Conservation (phyloP, 257 asterid species). For the Jacaranda mimosifolia region DNA sequence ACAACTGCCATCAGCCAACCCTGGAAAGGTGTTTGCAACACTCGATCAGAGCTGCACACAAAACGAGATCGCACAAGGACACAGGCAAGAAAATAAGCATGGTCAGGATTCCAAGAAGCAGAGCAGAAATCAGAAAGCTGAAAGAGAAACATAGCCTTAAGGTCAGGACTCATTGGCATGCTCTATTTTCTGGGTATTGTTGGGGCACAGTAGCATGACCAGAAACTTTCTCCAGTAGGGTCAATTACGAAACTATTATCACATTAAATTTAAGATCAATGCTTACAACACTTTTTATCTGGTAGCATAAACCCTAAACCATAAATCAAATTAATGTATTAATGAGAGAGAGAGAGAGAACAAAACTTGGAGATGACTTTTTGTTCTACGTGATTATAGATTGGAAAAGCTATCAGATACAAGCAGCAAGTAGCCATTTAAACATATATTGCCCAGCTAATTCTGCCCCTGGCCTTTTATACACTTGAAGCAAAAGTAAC, state of each 20-base stretch:
- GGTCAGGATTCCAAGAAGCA: constrained; percentile 30
- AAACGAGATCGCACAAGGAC: constrained; percentile 41
- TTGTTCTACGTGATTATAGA: not conserved
- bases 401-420: not conserved
- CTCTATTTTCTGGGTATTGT: constrained; percentile 14
- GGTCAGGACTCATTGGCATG: constrained; percentile 1
- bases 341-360: not conserved
- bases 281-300: not conserved
- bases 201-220: not conserved
- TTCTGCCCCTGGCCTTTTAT: not conserved
- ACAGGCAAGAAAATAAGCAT: constrained; percentile 23
- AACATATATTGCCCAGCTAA: constrained; percentile 9
- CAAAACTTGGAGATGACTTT: constrained; percentile 18
- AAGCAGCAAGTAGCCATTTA: not conserved
- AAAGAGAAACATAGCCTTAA: not conserved
- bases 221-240: constrained; percentile 2
- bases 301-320: not conserved
- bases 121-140: constrained; percentile 19
- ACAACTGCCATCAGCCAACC: constrained; percentile 99
- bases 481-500: constrained; percentile 6
- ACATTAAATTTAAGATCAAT: not conserved
- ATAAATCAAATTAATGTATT: not conserved
- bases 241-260: not conserved
- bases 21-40: constrained; percentile 87
- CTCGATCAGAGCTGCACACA: constrained; percentile 82